These are phyloP conservation scores for Orbilia blumenaviensis DNA, from an alignment of 2,329 filamentous ascomycete species.

Conservation along the genomic window DNA sequence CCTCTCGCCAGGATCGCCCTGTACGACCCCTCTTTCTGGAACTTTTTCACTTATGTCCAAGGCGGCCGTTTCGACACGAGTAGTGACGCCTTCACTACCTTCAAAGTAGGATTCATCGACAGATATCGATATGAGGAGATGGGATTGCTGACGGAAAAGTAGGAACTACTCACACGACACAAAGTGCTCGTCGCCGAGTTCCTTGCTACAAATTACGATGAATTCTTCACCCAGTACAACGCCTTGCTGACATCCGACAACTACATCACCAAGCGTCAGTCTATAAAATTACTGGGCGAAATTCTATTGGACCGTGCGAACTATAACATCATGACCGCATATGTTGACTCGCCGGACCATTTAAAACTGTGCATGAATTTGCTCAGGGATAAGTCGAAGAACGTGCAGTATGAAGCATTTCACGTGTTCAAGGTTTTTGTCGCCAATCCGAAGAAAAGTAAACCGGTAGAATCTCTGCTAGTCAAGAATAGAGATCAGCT, in stretches of 20 bases:
- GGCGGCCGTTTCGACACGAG: slow-evolving; percentile 95
- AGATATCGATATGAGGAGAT: slow-evolving; percentile 38
- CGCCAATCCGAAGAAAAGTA: slow-evolving; percentile 97
- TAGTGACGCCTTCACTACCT: slow-evolving; percentile 96
- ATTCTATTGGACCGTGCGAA: slow-evolving; percentile 93
- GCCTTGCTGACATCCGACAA: slow-evolving; percentile 85
- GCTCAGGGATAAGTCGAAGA: slow-evolving; percentile 91
- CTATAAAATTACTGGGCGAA: slow-evolving; percentile 95
- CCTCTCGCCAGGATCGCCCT: slow-evolving; percentile 88
- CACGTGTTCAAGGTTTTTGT: slow-evolving; percentile 99
- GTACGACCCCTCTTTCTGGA: slow-evolving; percentile 97
- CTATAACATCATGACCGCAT: slow-evolving; percentile 97
- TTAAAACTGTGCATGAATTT: slow-evolving; percentile 99
- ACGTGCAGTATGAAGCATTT: slow-evolving; percentile 99
- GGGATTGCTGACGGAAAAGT: neutral
- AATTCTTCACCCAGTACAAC: slow-evolving; percentile 92
- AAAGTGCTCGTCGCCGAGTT: slow-evolving; percentile 90
- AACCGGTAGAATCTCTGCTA: slow-evolving; percentile 92
- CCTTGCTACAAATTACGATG: slow-evolving; percentile 84
- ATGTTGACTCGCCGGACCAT: slow-evolving; percentile 93
- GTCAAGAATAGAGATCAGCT: slow-evolving; percentile 95
- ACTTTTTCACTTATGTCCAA: slow-evolving; percentile 97
- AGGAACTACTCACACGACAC: slow-evolving; percentile 94
- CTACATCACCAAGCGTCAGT: slow-evolving; percentile 97
- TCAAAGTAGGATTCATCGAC: slow-evolving; percentile 70